Conservation (phyloP, 225 moss, liverwort and hornwort species). For the Straminergon stramineum region DNA sequence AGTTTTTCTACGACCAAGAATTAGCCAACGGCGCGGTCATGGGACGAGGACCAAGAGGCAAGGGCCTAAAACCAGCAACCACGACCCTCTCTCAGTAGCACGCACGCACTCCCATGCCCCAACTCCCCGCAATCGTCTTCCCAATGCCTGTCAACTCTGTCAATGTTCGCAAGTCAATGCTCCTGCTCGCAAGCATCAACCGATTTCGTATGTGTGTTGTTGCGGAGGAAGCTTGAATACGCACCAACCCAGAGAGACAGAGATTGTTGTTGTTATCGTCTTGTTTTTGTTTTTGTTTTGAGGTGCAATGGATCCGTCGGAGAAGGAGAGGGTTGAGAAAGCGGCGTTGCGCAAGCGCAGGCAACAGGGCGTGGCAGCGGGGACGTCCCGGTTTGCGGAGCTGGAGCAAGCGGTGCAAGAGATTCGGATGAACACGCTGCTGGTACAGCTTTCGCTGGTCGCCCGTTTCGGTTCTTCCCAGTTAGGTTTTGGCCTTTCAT, state of each 20-base stretch:
- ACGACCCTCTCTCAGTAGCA: background rate
- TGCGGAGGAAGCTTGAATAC: background rate
- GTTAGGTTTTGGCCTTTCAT: background rate
- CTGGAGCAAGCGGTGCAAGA: constrained; percentile 55
- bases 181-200: background rate
- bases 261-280: background rate
- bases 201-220: background rate
- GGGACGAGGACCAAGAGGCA: no score
- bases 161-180: constrained; percentile 6
- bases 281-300: background rate
- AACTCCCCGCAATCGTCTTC: background rate
- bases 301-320: constrained; percentile 25
- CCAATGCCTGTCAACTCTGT: background rate
- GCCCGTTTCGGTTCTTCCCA: background rate
- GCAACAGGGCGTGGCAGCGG: constrained; percentile 53
- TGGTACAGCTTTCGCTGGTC: background rate
- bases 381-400: constrained; percentile 50
- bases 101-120: background rate
- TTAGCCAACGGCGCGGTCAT: background rate
- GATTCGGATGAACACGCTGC: constrained; percentile 45
- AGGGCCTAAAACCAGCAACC: background rate
- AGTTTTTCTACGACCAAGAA: background rate
- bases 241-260: background rate
- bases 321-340: constrained; percentile 47
- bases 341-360: constrained; percentile 55